These are phyloP conservation scores for Yarrowia keelungensis DNA, from an alignment of 805 yeast genomes.

Conservation along the genomic window DNA sequence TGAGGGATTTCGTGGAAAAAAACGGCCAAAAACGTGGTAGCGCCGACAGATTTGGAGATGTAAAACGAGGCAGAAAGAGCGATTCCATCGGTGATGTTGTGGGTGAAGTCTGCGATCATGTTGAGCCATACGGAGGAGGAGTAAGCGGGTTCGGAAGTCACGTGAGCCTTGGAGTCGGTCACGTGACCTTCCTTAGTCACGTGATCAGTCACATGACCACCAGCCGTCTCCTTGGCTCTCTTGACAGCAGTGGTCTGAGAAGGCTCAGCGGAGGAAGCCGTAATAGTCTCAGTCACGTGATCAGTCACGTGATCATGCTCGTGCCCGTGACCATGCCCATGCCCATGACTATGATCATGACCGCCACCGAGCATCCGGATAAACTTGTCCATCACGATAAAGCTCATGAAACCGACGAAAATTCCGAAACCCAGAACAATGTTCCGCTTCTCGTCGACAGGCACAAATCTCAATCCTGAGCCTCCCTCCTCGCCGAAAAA, in stretches of 20 bases:
- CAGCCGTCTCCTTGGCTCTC: neutral
- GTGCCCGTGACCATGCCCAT: conserved; percentile 48
- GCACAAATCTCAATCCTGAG: conserved; percentile 52
- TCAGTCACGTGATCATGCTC: conserved; percentile 39
- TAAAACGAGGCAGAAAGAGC: conserved; percentile 77
- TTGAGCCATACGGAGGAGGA: conserved; percentile 65
- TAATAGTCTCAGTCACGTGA: neutral
- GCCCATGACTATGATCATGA: conserved; percentile 57
- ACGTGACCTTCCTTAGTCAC: neutral
- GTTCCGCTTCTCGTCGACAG: conserved; percentile 60
- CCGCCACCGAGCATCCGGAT: conserved; percentile 56
- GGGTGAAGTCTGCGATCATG: conserved; percentile 72
- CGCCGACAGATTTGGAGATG: conserved; percentile 64
- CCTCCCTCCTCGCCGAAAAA: conserved; percentile 58
- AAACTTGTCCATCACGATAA: conserved; percentile 67
- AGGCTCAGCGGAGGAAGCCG: conserved; percentile 40
- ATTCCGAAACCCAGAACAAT: conserved; percentile 61
- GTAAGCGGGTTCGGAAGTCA: neutral
- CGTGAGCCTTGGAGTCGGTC: too few species aligned
- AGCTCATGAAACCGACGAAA: conserved; percentile 64
- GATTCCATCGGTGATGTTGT: conserved; percentile 78
- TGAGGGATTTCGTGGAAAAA: conserved; percentile 83
- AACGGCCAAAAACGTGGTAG: conserved; percentile 72
- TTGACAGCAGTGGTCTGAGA: conserved; percentile 42
- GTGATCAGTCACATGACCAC: neutral